Conservation (phyloP, 768 basidiomycete genomes). For the Russula dissimulans region DNA sequence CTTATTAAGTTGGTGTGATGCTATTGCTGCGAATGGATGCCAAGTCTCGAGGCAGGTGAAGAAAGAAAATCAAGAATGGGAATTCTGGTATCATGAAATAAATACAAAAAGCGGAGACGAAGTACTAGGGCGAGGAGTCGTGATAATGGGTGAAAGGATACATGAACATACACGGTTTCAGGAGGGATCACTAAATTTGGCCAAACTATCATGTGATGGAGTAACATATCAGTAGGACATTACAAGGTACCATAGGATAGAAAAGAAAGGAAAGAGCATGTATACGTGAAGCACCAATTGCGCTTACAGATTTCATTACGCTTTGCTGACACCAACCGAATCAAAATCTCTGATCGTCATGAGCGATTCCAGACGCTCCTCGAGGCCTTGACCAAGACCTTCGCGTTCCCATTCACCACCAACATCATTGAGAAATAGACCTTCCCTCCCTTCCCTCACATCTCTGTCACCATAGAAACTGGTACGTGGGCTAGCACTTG, state of each 20-base stretch:
- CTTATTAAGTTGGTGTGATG: too few relatives aligned
- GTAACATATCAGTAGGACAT: constrained; percentile 10
- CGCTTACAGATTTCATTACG: constrained; percentile 2
- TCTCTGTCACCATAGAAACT: constrained; percentile 19
- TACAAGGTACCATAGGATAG: constrained; percentile 2
- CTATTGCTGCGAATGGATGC: too few relatives aligned
- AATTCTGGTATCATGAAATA: constrained; percentile 7
- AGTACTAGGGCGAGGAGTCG: neutral
- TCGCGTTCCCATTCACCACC: constrained; percentile 87
- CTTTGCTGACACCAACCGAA: constrained; percentile 12
- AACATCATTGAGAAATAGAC: constrained; percentile 44
- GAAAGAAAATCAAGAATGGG: neutral
- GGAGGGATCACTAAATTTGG: neutral
- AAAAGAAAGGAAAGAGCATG: neutral
- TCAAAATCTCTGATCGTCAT: constrained; percentile 23
- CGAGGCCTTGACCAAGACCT: constrained; percentile 72
- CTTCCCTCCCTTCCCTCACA: constrained; percentile 14
- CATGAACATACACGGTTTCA: neutral
- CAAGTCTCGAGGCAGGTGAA: neutral
- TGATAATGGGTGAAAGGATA: neutral
- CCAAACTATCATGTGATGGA: constrained; percentile 1
- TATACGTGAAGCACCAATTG: neutral
- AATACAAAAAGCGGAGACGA: neutral
- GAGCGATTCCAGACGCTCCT: constrained; percentile 67
- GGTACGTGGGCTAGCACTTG: constrained; percentile 19